Conservation (phyloP, 2,329 filamentous ascomycete species). For the Helotiales sp. region DNA sequence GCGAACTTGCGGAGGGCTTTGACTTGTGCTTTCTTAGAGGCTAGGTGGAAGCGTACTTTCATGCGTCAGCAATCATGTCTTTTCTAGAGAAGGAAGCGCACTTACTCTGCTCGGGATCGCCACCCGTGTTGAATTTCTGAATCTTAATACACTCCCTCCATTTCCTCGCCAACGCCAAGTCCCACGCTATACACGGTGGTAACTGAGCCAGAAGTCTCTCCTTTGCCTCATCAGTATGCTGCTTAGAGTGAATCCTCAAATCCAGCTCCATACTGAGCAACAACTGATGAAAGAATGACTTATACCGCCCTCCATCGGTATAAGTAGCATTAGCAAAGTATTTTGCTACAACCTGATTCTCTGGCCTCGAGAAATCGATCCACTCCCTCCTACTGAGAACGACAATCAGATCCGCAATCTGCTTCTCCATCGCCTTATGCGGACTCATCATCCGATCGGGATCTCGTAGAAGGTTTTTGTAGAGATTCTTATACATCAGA, state of each 20-base stretch:
- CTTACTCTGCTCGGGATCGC: conserved; percentile 51
- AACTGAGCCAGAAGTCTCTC: conserved; percentile 64
- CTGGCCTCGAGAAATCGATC: conserved; percentile 70
- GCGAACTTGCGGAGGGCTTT: conserved; percentile 70
- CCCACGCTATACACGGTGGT: conserved; percentile 71
- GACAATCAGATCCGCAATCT: conserved; percentile 71
- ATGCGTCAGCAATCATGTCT: conserved; percentile 2
- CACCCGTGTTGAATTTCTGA: conserved; percentile 54
- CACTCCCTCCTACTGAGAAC: conserved; percentile 68
- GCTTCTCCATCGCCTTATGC: conserved; percentile 65
- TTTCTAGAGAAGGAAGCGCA: not conserved
- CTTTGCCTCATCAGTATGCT: conserved; percentile 63
- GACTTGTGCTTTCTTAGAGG: conserved; percentile 65
- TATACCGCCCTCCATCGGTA: conserved; percentile 53
- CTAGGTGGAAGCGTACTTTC: conserved; percentile 61
- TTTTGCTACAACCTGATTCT: conserved; percentile 72
- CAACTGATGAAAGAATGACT: conserved; percentile 75
- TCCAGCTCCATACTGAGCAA: conserved; percentile 72
- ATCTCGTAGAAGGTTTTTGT: conserved; percentile 66
- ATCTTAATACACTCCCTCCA: conserved; percentile 72
- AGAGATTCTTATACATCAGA: conserved; percentile 63
- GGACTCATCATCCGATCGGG: conserved; percentile 61
- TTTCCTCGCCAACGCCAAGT: conserved; percentile 69
- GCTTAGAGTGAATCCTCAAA: conserved; percentile 63
- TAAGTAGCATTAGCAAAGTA: conserved; percentile 66